phyloP scores from a whole-genome alignment of 805 yeast genomes.

The Barnettozyma sucrosica region DNA sequence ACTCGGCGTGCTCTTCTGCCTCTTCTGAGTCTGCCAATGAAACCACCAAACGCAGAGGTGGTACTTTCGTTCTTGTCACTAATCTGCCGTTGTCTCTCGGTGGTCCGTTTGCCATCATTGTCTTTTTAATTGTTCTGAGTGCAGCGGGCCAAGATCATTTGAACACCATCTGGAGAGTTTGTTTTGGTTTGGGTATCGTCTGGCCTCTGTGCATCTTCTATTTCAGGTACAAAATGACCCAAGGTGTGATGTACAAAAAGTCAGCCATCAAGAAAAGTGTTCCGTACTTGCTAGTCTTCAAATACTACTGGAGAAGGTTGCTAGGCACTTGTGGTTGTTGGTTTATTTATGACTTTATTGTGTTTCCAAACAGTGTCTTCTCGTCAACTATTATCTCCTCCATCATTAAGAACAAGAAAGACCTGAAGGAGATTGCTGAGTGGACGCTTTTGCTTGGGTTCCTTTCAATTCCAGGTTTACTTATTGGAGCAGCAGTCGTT shows the following conservation, averaged over 20 bases:
- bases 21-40: conserved; percentile 75
- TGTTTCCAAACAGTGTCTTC: conserved; percentile 74
- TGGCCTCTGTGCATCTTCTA: conserved; percentile 71
- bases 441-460: conserved; percentile 65
- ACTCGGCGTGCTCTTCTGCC: conserved; percentile 61
- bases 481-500: conserved; percentile 60
- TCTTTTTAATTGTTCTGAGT: conserved; percentile 62
- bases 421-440: conserved; percentile 54
- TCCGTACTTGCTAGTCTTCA: conserved; percentile 54
- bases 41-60: conserved; percentile 56
- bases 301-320: conserved; percentile 62
- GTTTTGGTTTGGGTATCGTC: conserved; percentile 57
- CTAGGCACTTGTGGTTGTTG: conserved; percentile 71
- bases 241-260: conserved; percentile 57
- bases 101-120: conserved; percentile 67
- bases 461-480: conserved; percentile 68
- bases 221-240: conserved; percentile 65
- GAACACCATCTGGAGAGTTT: conserved; percentile 60
- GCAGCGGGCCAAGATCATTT: conserved; percentile 45
- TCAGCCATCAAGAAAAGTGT: conserved; percentile 54
- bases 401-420: conserved; percentile 34
- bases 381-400: conserved; percentile 53
- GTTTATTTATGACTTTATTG: conserved; percentile 78
- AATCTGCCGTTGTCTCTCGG: conserved; percentile 72
- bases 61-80: conserved; percentile 58